Conservation (phyloP, 768 basidiomycete species). For the Agaricus blazei region DNA sequence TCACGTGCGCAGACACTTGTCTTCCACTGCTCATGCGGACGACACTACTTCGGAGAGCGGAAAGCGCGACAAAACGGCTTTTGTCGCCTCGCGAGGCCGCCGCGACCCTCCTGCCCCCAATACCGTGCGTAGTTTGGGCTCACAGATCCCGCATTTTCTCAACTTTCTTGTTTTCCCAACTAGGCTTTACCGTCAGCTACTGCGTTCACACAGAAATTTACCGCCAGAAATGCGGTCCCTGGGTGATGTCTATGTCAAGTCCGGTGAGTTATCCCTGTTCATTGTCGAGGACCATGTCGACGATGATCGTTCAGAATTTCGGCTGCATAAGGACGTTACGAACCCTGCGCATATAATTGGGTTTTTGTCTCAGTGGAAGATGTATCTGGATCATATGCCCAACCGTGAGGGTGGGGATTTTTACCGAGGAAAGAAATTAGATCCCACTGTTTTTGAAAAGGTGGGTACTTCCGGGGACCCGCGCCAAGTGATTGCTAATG, state of each 20-base stretch:
- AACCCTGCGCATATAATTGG: conserved; percentile 93
- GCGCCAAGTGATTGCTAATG: not conserved
- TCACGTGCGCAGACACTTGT: no score
- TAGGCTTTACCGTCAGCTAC: conserved; percentile 76
- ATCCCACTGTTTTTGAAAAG: conserved; percentile 72
- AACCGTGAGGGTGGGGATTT: conserved; percentile 33
- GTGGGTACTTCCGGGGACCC: conserved; percentile 26
- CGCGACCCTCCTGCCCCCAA: conserved; percentile 71
- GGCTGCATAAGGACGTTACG: conserved; percentile 68
- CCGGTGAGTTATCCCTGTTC: conserved; percentile 37
- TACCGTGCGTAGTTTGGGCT: conserved; percentile 56
- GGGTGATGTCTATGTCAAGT: conserved; percentile 83
- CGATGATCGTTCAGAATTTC: conserved; percentile 62
- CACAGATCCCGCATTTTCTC: not conserved
- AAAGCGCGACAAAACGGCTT: conserved; percentile 51
- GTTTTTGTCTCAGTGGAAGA: conserved; percentile 94
- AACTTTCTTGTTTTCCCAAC: not conserved
- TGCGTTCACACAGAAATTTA: conserved; percentile 73
- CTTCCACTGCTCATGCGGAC: not conserved
- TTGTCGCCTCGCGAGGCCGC: conserved; percentile 60
- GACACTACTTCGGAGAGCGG: conserved; percentile 39
- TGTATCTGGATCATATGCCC: conserved; percentile 76
- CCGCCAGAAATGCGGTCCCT: conserved; percentile 77
- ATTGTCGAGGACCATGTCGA: not conserved
- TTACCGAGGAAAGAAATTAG: conserved; percentile 65